Percentiles rank a stretch among this genome's conserved stretches.
These are phyloP conservation scores for Populus tremula DNA, from an alignment of 345 rosid genomes.

Conservation along the genomic window DNA sequence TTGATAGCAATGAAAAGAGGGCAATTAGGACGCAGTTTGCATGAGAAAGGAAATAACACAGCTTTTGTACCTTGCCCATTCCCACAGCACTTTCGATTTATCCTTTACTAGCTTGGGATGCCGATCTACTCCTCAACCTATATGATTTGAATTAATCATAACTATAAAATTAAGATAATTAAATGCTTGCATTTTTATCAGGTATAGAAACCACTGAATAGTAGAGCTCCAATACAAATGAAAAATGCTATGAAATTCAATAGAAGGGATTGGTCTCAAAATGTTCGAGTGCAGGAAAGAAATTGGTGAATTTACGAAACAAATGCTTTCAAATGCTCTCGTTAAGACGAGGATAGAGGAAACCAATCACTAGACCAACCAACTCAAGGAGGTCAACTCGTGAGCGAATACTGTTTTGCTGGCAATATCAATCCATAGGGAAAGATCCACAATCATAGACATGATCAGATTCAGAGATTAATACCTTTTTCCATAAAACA, in stretches of 20 bases:
- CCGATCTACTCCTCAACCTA: slow-evolving; percentile 84
- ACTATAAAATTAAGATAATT: background rate
- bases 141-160: background rate
- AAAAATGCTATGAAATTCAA: background rate
- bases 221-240: background rate
- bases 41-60: background rate
- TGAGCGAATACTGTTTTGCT: background rate
- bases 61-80: slow-evolving; percentile 77
- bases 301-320: background rate
- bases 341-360: background rate
- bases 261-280: background rate
- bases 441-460: slow-evolving; percentile 1
- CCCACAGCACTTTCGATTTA: slow-evolving; percentile 92
- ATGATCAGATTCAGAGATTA: slow-evolving; percentile 3
- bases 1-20: background rate
- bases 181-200: background rate
- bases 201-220: background rate
- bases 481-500: slow-evolving; percentile 77
- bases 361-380: background rate
- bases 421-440: background rate
- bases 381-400: background rate
- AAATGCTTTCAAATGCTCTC: background rate
- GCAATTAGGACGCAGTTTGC: background rate
- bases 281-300: background rate
- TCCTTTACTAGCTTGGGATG: slow-evolving; percentile 81